Evolutionary conservation across 192 early-diverging fungal genomes (phyloP).

Genomic region (Chytriomyces hyalinus): DNA sequence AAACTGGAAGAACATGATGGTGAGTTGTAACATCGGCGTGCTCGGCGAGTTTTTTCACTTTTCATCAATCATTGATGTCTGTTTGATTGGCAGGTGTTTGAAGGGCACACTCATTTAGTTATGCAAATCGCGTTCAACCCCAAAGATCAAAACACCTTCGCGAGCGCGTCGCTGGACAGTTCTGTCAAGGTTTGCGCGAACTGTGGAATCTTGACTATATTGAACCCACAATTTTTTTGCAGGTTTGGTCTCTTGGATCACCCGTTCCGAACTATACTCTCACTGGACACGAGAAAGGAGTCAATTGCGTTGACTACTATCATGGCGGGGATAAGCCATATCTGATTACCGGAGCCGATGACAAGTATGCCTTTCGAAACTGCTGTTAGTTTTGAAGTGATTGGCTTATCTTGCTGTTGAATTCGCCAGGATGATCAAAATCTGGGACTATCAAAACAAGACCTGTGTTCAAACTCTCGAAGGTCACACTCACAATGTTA

Average conservation of each 20-base stretch:
- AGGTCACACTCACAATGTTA: constrained; percentile 95
- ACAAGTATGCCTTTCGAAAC: constrained; percentile 62
- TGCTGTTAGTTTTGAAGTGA: not conserved
- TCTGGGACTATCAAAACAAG: constrained; percentile 99
- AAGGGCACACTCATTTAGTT: constrained; percentile 97
- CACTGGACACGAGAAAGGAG: constrained; percentile 96
- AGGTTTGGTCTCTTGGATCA: constrained; percentile 93
- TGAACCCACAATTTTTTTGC: not conserved
- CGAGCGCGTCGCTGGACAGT: constrained; percentile 93
- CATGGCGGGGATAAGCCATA: constrained; percentile 98
- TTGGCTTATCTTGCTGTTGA: constrained; percentile 13
- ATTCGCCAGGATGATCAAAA: constrained; percentile 72
- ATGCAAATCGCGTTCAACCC: constrained; percentile 98
- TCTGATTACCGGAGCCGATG: constrained; percentile 92
- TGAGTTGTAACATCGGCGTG: constrained; percentile 29
- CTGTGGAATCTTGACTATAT: constrained; percentile 7
- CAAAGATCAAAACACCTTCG: constrained; percentile 99
- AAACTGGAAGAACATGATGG: constrained; percentile 93
- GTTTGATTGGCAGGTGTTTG: constrained; percentile 70
- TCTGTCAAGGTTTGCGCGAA: constrained; percentile 78
- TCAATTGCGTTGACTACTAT: constrained; percentile 98
- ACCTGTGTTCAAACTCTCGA: constrained; percentile 98
- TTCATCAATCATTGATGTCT: not conserved
- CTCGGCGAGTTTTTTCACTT: not conserved
- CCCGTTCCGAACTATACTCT: constrained; percentile 94